Percentiles rank a stretch among this genome's conserved stretches.
These are phyloP conservation scores for Penicillium lividum DNA, from an alignment of 495 filamentous ascomycete species.

Conservation along the genomic window DNA sequence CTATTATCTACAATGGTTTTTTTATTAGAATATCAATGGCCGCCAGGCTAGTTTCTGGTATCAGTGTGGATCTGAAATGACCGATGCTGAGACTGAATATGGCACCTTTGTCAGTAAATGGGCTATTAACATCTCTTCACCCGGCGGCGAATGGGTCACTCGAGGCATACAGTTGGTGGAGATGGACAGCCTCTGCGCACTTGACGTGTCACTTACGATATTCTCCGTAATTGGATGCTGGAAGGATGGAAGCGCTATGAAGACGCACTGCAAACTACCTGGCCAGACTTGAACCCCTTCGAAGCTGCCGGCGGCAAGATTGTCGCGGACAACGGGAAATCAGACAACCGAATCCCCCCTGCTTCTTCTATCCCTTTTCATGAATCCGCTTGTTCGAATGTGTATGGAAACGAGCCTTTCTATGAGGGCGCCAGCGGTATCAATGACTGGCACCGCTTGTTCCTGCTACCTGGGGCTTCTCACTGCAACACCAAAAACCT, in stretches of 20 bases:
- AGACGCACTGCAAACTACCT: constrained; percentile 31
- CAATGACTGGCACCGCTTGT: constrained; percentile 44
- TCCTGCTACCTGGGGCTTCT: constrained; percentile 44
- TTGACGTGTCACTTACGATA: constrained; percentile 52
- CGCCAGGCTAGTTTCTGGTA: constrained; percentile 47
- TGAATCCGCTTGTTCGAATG: constrained; percentile 42
- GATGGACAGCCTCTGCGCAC: constrained; percentile 30
- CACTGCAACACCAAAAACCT: constrained; percentile 27
- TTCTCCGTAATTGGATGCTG: constrained; percentile 47
- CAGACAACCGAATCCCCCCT: constrained; percentile 44
- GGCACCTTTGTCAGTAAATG: constrained; percentile 39
- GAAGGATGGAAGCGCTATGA: constrained; percentile 17
- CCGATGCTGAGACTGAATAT: constrained; percentile 22
- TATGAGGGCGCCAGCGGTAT: constrained; percentile 33
- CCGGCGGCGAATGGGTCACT: constrained; percentile 41
- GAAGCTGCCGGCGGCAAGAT: constrained; percentile 50
- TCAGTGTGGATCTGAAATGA: constrained; percentile 37
- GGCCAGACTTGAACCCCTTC: constrained; percentile 49
- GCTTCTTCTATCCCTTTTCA: constrained; percentile 44
- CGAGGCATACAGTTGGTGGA: constrained; percentile 25
- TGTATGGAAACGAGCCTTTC: constrained; percentile 35
- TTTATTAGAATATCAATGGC: constrained; percentile 28
- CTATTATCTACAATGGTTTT: constrained; percentile 32
- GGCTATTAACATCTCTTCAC: constrained; percentile 31
- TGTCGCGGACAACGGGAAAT: constrained; percentile 52